Evolutionary conservation across 2,329 filamentous ascomycete genomes (phyloP).

Genomic region (Alternaria sp.): DNA sequence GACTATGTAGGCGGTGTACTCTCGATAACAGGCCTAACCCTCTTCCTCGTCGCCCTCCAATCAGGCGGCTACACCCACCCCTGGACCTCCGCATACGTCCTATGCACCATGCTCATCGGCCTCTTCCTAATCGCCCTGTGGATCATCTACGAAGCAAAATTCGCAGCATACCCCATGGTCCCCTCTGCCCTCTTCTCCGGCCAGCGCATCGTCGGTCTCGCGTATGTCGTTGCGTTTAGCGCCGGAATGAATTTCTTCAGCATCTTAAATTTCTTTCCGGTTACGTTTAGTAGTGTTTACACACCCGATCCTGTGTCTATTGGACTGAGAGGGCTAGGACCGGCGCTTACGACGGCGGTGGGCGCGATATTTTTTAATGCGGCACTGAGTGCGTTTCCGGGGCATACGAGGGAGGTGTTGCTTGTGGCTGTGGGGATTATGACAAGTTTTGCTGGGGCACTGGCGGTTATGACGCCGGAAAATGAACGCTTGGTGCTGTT

Average conservation of each 20-base stretch:
- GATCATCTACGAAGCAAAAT: slow-evolving; percentile 7
- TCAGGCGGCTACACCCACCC: slow-evolving; percentile 49
- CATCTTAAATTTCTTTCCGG: not conserved
- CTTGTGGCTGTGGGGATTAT: slow-evolving; percentile 40
- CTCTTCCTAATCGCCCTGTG: slow-evolving; percentile 39
- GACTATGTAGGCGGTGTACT: slow-evolving; percentile 23
- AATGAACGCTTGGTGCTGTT: slow-evolving; percentile 39
- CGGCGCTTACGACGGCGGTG: not conserved
- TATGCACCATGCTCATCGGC: slow-evolving; percentile 47
- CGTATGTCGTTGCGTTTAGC: not conserved
- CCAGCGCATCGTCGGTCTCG: not conserved
- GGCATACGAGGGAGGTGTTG: slow-evolving; percentile 34
- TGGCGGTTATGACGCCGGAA: slow-evolving; percentile 39
- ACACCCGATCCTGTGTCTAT: not conserved
- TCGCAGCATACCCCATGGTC: not conserved
- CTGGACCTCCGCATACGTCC: slow-evolving; percentile 48
- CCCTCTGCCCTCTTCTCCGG: not conserved
- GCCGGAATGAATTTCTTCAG: not conserved
- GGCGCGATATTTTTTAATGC: slow-evolving; percentile 35
- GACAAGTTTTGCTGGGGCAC: slow-evolving; percentile 40
- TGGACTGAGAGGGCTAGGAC: not conserved
- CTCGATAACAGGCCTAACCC: slow-evolving; percentile 40
- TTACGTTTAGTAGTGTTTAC: not conserved
- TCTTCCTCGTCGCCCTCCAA: slow-evolving; percentile 51
- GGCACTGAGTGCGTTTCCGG: slow-evolving; percentile 32